Conservation (phyloP, 441 rosid species). For the Bocquillonia castaneifolia region DNA sequence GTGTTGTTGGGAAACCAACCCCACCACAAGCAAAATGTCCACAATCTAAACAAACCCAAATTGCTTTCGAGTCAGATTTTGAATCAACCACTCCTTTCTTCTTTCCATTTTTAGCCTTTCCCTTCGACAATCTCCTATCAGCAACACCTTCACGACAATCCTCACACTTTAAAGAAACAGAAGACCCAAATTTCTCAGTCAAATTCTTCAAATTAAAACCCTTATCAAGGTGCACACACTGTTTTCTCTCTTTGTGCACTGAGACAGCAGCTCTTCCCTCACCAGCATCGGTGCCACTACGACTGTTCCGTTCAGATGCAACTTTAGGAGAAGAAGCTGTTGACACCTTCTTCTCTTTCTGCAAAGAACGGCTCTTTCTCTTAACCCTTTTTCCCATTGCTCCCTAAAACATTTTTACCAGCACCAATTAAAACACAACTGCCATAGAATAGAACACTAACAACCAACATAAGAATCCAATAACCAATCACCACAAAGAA, state of each 20-base stretch:
- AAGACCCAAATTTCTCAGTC: slow-evolving; percentile 50
- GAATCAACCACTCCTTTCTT: slow-evolving; percentile 51
- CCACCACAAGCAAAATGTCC: slow-evolving; percentile 85
- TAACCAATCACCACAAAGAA: neutral
- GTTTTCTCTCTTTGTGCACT: slow-evolving; percentile 38
- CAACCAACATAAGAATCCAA: slow-evolving; percentile 2
- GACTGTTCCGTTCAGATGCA: slow-evolving; percentile 34
- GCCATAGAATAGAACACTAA: slow-evolving; percentile 16
- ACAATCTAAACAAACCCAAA: slow-evolving; percentile 92
- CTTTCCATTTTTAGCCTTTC: slow-evolving; percentile 63
- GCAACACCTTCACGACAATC: slow-evolving; percentile 60
- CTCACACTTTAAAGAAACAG: slow-evolving; percentile 50
- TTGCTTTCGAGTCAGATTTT: slow-evolving; percentile 53
- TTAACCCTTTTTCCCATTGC: slow-evolving; percentile 82
- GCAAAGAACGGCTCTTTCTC: slow-evolving; percentile 57
- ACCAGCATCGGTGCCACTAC: slow-evolving; percentile 26
- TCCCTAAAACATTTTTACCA: slow-evolving; percentile 34
- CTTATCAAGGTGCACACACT: slow-evolving; percentile 59
- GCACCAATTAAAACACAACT: too few relatives aligned
- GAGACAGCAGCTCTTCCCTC: slow-evolving; percentile 27
- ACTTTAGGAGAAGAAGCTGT: slow-evolving; percentile 34
- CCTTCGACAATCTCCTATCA: slow-evolving; percentile 57
- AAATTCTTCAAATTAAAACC: slow-evolving; percentile 52
- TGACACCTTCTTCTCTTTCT: slow-evolving; percentile 43
- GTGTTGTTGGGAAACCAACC: slow-evolving; percentile 68